Base-by-base conservation (phyloP, 2,329 filamentous ascomycete genomes). In the Cephalotrichum gorgonifer region DNA sequence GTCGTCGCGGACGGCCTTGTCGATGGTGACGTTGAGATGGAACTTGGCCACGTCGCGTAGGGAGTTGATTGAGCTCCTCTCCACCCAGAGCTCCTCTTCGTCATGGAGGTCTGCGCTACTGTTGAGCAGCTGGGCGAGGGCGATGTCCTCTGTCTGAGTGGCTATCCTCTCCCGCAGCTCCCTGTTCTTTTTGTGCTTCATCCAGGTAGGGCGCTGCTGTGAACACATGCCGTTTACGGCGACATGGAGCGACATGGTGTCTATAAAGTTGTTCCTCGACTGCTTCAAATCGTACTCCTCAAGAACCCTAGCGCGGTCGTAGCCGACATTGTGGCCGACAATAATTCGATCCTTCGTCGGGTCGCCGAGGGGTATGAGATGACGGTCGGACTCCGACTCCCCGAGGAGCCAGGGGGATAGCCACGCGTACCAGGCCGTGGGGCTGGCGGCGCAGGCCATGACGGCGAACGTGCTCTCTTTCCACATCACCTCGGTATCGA, bases 211-310 rank as follows among this genome's bases (percentile, higher is more conserved):
- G 45, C 93, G 79, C 64, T 98, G 93, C 55, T 86, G 84, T 22
- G 93, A 97, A 66, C 93, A 98, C 93, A 98, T 98, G 53, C 93
- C 93, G 62, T 98, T 98, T 23, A 95, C 91, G 2, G 94, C 94
- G 7, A 95, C 91, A 62, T 98, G 93, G 20, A 98, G 71, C 2
- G 91, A 97, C 93, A 98, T 98, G 27, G 93, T 98, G 63, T 98
- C 93, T 47, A 98, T 68, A 62, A 95, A 98, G 41, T 80, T 85
- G 56, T 89, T 97, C 35, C 81, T 79, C 1, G 88, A 85, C 63
- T 96, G 91, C 49, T 79, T 73, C 38, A 97, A 66, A 58, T 83
- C 77, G 62, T 98, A 98, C 63, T 98, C 93, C 62, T 98, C 93
- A 20, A 83, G 67, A 49, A 96, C 79, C 31, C 94, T 78, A 15